A percentile compares a stretch with the other conserved stretches of the same genome.
Evolutionary conservation across 306 rosid genomes (phyloP).

Genomic region (Cajanus cajan): DNA sequence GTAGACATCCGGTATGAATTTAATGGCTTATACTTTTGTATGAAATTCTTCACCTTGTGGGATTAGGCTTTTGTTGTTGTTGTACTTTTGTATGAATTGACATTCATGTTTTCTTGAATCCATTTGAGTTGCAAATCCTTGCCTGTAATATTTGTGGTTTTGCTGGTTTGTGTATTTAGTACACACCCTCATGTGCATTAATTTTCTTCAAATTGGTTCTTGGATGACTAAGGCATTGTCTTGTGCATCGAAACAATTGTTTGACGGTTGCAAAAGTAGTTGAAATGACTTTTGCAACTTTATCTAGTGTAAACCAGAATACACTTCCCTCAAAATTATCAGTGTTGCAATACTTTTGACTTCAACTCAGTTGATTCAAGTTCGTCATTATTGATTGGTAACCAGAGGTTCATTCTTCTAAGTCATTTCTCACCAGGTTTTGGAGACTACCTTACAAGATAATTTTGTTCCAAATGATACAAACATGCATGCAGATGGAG

Average conservation of each 20-base stretch:
- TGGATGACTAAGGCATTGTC: neutral
- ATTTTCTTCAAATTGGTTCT: neutral
- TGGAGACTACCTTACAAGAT: conserved; percentile 74
- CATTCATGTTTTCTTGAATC: conserved; percentile 5
- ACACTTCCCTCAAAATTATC: neutral
- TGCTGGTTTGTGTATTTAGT: conserved; percentile 1
- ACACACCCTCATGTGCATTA: neutral
- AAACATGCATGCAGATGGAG: conserved; percentile 57
- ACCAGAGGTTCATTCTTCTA: conserved; percentile 33
- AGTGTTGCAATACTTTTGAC: conserved; percentile 14
- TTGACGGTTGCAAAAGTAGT: conserved; percentile 12
- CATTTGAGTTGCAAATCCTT: conserved; percentile 16
- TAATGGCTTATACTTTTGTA: neutral
- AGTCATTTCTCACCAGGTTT: conserved; percentile 57
- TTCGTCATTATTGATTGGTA: conserved; percentile 21
- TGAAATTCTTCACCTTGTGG: neutral
- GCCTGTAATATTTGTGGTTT: neutral
- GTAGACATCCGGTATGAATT: conserved; percentile 85
- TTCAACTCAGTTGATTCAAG: neutral
- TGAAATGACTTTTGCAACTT: conserved; percentile 13
- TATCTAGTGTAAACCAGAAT: neutral
- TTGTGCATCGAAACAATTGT: conserved; percentile 4
- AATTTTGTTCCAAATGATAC: conserved; percentile 94
- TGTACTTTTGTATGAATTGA: neutral
- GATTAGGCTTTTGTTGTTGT: neutral